Evolutionary conservation across 257 asterid genomes (phyloP), one percentile per base, ranked within the genome.

Genomic region (Craterostigma plantagineum): DNA sequence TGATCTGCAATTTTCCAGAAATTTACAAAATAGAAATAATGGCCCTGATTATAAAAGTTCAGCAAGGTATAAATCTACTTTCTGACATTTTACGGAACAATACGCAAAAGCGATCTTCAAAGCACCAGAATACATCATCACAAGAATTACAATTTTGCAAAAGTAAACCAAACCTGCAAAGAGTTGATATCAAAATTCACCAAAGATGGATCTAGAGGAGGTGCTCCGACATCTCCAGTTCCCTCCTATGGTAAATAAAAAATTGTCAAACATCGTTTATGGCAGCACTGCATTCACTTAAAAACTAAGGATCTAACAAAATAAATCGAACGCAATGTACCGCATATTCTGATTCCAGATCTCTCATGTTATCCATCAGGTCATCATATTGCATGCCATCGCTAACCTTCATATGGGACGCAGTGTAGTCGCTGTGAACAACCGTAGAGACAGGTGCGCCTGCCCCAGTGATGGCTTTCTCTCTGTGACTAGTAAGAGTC

Each of bases 131-230:
- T 43, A 10, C 9, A 15, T 18, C 10, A 33, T 40, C 8, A 11
- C 17, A 14, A 14, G 16, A 43, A 14, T 8, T 7, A 2, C 45
- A 23, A 57, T 49, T 11, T 54, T 50, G 30, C 27, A 46, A 38
- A 11, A 49, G 45, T 30, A 45, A 53, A 15, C 64, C 80, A 33
- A 51, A 85, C 94, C 96, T 81, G 94, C 65, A 85, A 57, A 15
- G 92, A 73, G 51, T 45, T 58, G 63, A 75, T 64, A 69, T 85
- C 92, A 57, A 85, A 60, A 57, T 70, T 71, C 61, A 40, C 56
- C 63, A 75, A 43, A 23, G 81, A 59, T 14, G 69, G 71, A 63
- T 76, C 92, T 45, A 69, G 69, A 61, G 65, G 66, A 43, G 92
- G 73, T 23, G 77, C 54, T 48, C 73, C 75, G 58, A 60, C 55